A percentile compares a stretch with the other conserved stretches of the same genome.
These are phyloP conservation scores for Cercis canadensis DNA, from an alignment of 306 rosid species.

Conservation along the genomic window DNA sequence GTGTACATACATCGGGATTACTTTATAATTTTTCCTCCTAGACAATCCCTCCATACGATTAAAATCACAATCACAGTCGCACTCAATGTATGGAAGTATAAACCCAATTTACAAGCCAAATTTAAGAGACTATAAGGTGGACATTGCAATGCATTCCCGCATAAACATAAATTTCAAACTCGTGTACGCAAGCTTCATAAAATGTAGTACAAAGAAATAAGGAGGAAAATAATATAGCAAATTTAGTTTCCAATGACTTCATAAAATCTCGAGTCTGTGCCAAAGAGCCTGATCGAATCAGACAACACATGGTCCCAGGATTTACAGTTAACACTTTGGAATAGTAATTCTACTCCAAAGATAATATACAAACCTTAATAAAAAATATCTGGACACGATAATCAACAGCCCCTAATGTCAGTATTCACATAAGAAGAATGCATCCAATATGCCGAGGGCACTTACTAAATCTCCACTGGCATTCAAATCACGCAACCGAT, in stretches of 20 bases:
- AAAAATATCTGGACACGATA: constrained; percentile 34
- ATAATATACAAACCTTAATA: constrained; percentile 52
- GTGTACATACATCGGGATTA: too few relatives aligned
- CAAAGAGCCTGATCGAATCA: constrained; percentile 29
- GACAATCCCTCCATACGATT: too few relatives aligned
- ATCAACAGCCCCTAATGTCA: constrained; percentile 44
- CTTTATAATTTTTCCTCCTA: too few relatives aligned
- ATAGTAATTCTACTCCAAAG: constrained; percentile 44
- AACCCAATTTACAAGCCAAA: not conserved
- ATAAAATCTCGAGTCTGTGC: constrained; percentile 23
- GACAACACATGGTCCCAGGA: constrained; percentile 40
- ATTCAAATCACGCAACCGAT: constrained; percentile 37
- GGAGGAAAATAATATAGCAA: constrained; percentile 3
- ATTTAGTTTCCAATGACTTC: constrained; percentile 36
- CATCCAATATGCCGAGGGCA: constrained; percentile 35
- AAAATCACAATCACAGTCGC: too few relatives aligned
- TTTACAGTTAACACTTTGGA: constrained; percentile 36
- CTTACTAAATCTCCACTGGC: constrained; percentile 40
- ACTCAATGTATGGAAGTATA: too few relatives aligned
- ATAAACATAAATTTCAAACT: not conserved
- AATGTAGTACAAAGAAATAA: not conserved
- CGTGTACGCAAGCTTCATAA: not conserved
- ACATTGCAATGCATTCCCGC: not conserved
- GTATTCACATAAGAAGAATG: constrained; percentile 45
- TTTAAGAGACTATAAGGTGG: not conserved